phyloP scores from a whole-genome alignment of 1,284 basidiomycete species.

The Neotropicomus parvogracilis region DNA sequence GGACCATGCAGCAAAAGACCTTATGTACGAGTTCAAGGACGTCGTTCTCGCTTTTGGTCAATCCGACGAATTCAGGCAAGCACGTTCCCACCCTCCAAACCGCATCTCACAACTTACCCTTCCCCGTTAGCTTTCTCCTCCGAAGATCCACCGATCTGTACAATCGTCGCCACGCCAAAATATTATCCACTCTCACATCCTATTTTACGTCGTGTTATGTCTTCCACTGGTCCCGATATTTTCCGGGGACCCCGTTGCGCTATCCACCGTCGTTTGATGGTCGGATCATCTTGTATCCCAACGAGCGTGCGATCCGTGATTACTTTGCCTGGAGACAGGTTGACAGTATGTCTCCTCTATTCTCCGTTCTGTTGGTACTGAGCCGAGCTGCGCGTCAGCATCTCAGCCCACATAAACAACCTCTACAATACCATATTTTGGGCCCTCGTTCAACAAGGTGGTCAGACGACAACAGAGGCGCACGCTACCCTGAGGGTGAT shows the following conservation, averaged over 20 bases:
- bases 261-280: slow-evolving; percentile 94
- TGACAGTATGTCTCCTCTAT: slow-evolving; percentile 66
- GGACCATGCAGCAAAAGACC: slow-evolving; percentile 82
- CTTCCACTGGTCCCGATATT: slow-evolving; percentile 79
- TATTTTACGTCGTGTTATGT: slow-evolving; percentile 93
- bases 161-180: slow-evolving; percentile 85
- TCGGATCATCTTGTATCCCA: slow-evolving; percentile 83
- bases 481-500: slow-evolving; percentile 68
- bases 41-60: slow-evolving; percentile 90
- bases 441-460: slow-evolving; percentile 84
- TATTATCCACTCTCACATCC: slow-evolving; percentile 85
- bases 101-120: background rate
- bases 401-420: slow-evolving; percentile 93
- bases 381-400: slow-evolving; percentile 21
- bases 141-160: slow-evolving; percentile 74
- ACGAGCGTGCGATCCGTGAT: slow-evolving; percentile 70
- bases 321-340: slow-evolving; percentile 96
- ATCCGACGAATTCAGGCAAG: slow-evolving; percentile 92
- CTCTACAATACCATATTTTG: slow-evolving; percentile 96
- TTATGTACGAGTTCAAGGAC: slow-evolving; percentile 83
- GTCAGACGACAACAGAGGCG: slow-evolving; percentile 74
- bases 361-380: slow-evolving; percentile 4
- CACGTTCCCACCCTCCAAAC: background rate
- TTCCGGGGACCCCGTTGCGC: slow-evolving; percentile 66
- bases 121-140: slow-evolving; percentile 72